Base-by-base conservation (phyloP, 331 rosid species). In the Malus hybrid region DNA sequence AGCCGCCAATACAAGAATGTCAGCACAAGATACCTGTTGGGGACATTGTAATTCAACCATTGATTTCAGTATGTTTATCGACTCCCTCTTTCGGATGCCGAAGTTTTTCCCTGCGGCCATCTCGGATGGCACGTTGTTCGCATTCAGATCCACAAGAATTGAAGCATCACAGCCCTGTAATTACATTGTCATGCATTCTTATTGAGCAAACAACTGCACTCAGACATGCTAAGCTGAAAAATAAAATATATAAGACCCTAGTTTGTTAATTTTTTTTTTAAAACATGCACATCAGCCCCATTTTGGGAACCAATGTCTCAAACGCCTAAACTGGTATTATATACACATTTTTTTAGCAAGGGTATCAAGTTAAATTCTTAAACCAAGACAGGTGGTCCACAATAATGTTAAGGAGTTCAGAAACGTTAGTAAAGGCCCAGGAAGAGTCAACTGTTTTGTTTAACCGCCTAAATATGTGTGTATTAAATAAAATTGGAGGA, bases 111-210 rank as follows among this genome's bases (percentile, higher is more conserved):
- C 33, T 27, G 83, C 31, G 9, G 28, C 56, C 75, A 75, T 79
- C 78, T 83, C 80, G 0, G 69, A 79, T 24, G 61, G 10, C 6
- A 6, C 67, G 13, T 28, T 15, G 62, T 15, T 69, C 33, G 71
- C 24, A 60, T 31, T 12, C 1, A 54, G 65, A 75, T 83, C 83
- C 39, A 78, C 68, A 7, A 83, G 80, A 57, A 83, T 79, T 15
- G 86, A 79, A 27, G 83, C 83, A 67, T 83, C 83, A 55, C 86
- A 83, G 1, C 83, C 86, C 86, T 79, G 73, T 20, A 64, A 8
- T 14, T 19, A 48, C 3, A 18, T 31, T 13, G 13, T 14, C 70
- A 65, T 31, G 32, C 71, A 39, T 16, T 5, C n/a, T 36, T 3
- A 16, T 24, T 27, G 22, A 61, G 4, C 36, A 33, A 10, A 50